Evolutionary conservation across 2,329 filamentous ascomycete species (phyloP), one percentile per base, ranked within the genome.

Genomic region (Herpotrichia juniperi): DNA sequence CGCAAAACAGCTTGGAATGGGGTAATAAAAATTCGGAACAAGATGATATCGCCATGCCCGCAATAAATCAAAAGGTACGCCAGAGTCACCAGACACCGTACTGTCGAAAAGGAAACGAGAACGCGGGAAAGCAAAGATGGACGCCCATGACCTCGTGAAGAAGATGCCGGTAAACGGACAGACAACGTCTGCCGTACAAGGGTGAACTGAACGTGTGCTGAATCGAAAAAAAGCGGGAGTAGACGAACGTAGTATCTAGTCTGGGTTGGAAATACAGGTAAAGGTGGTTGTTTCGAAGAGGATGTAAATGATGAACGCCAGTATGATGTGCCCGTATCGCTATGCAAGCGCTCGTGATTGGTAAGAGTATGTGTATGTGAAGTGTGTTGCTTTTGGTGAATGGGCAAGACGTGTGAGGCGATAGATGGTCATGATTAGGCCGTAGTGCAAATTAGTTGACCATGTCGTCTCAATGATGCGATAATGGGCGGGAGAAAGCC

Each of bases 321-420:
- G 35, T 50, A 55, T 48, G 53, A 59, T 58, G 51, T 53, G 48
- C 53, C 64, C 48, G 49, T 67, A 58, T 61, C 66, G 67, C 63
- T 70, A 72, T 72, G 69, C 69, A 70, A 71, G 34, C 67, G 68
- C 68, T 72, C 57, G 62, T 64, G 58, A 58, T 59, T 50, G 57
- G 61, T 53, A 44, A 46, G 48, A 49, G 52, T 55, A 50, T 57
- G 46, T 57, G 43, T 51, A n/a, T 37, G 54, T 53, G 51, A 46
- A 50, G 46, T 58, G 54, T 46, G 46, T 46, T 56, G 55, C 42
- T 50, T 54, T 50, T 44, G 52, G 43, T 50, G 42, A 22, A 64
- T 57, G 59, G 35, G 63, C 56, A 25, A 21, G 40, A 11, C 4
- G 28, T 10, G 58, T 62, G 56, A 69, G 66, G 50, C 64, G 61